These are phyloP conservation scores for Hagleromyces aurorensis DNA, from an alignment of 805 yeast genomes.

Conservation along the genomic window DNA sequence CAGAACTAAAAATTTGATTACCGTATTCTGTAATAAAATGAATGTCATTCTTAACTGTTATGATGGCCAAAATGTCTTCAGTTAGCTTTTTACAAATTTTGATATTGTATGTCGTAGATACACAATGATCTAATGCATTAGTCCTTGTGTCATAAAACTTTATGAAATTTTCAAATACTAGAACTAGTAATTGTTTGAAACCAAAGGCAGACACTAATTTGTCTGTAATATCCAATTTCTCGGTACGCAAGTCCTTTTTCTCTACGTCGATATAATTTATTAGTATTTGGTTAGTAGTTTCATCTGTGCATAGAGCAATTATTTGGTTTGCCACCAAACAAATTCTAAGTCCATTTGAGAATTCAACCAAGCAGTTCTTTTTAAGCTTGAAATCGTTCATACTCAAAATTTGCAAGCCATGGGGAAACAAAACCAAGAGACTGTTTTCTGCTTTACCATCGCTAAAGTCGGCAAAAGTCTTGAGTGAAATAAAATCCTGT, in stretches of 20 bases:
- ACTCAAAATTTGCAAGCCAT: conserved; percentile 26
- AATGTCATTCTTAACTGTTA: conserved; percentile 18
- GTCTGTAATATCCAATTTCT: conserved; percentile 6
- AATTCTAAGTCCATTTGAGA: conserved; percentile 15
- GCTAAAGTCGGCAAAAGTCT: conserved; percentile 11
- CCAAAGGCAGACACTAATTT: conserved; percentile 9
- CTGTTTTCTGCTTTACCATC: conserved; percentile 18
- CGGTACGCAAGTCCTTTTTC: conserved; percentile 8
- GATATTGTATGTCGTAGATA: conserved; percentile 9
- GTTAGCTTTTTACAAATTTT: conserved; percentile 18
- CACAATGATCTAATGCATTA: conserved; percentile 9
- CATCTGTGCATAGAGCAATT: conserved; percentile 15
- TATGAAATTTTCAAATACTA: conserved; percentile 14
- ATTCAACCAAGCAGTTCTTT: conserved; percentile 19
- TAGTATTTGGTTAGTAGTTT: conserved; percentile 1
- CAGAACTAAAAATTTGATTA: conserved; percentile 22
- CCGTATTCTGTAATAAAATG: conserved; percentile 24
- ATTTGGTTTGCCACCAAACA: conserved; percentile 14
- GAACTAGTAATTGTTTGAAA: conserved; percentile 9
- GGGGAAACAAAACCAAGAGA: conserved; percentile 22
- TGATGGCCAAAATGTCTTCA: conserved; percentile 14
- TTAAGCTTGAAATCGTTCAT: conserved; percentile 22
- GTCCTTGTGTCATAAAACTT: conserved; percentile 15
- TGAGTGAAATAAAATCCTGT: conserved; percentile 23
- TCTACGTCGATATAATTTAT: conserved; percentile 15